A percentile compares a stretch with the other conserved stretches of the same genome.
These are phyloP conservation scores for Suillus luteus DNA, from an alignment of 768 basidiomycete genomes.

Conservation along the genomic window DNA sequence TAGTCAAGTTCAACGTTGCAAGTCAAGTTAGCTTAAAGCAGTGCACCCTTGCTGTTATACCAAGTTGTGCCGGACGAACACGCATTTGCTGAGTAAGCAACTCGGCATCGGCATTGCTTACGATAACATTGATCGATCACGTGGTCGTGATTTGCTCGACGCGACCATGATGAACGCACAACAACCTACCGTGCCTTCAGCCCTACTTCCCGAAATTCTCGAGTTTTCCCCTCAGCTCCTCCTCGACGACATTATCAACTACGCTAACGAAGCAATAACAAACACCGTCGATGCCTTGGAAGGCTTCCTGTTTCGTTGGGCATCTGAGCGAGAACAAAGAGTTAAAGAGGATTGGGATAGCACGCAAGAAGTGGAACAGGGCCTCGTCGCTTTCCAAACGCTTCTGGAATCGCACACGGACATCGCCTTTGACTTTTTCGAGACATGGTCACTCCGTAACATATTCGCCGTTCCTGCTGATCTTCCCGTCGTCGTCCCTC, in stretches of 20 bases:
- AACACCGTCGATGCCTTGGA: constrained; percentile 82
- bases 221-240: constrained; percentile 84
- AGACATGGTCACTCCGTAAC: constrained; percentile 87
- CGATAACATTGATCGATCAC: not conserved
- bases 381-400: constrained; percentile 84
- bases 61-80: constrained; percentile 15
- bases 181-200: constrained; percentile 39
- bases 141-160: not conserved
- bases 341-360: constrained; percentile 53
- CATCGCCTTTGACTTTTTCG: constrained; percentile 89
- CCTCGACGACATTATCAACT: constrained; percentile 85
- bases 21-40: not conserved
- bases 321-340: constrained; percentile 58
- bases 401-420: constrained; percentile 87
- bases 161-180: constrained; percentile 20
- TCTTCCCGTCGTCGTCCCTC: constrained; percentile 71
- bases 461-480: constrained; percentile 77
- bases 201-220: constrained; percentile 70
- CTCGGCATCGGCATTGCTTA: constrained; percentile 3
- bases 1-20: constrained; percentile 5
- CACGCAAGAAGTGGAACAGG: constrained; percentile 74
- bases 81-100: constrained; percentile 26
- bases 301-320: constrained; percentile 73
- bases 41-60: not conserved
- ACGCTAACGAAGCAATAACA: constrained; percentile 75